Evolutionary conservation across 2,329 filamentous ascomycete genomes (phyloP), one percentile per base, ranked within the genome.

Genomic region (Beauveria brongniartii): DNA sequence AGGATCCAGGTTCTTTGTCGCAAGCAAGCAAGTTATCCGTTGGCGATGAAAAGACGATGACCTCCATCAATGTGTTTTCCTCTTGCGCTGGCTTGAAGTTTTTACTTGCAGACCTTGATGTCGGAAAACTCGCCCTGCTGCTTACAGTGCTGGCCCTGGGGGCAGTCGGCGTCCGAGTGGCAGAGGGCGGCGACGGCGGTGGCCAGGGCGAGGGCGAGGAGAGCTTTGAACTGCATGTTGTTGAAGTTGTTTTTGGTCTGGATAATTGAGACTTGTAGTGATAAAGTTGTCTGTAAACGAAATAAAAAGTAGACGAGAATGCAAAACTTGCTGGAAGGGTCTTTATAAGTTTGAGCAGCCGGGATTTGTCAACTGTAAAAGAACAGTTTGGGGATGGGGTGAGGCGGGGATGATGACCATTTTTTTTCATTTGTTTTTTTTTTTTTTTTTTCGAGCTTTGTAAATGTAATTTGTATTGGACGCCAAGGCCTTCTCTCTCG

Each of bases 81-180:
- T 8, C 9, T 30, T 30, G 9, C 3, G 10, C 30, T 30, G 30
- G 22, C n/a, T 43, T 18, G 52, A 8, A 26, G 16, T 22, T 2
- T 40, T 44, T 44, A 62, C 47, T 59, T 44, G 61, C 55, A 62
- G 43, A 48, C 37, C 55, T 62, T 62, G 61, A 62, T 62, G 41
- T 62, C 59, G 47, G 61, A 55, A 55, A 62, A 62, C 41, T 62
- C 61, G 54, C 61, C 61, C 61, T 62, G 61, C 43, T 62, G 61
- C 55, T 62, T 62, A 55, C 61, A 62, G 48, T 62, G 61, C 41
- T 62, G 20, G 26, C 61, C 55, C 12, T 9, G 10, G 24, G 61
- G 55, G 55, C 61, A 62, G 55, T 62, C 55, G 26, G 54, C 55
- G 43, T 62, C 55, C 34, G 37, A 26, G 55, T 51, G 61, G 55